phyloP scores from a whole-genome alignment of 106 monocot genomes.

The Platanthera guangdongensis region DNA sequence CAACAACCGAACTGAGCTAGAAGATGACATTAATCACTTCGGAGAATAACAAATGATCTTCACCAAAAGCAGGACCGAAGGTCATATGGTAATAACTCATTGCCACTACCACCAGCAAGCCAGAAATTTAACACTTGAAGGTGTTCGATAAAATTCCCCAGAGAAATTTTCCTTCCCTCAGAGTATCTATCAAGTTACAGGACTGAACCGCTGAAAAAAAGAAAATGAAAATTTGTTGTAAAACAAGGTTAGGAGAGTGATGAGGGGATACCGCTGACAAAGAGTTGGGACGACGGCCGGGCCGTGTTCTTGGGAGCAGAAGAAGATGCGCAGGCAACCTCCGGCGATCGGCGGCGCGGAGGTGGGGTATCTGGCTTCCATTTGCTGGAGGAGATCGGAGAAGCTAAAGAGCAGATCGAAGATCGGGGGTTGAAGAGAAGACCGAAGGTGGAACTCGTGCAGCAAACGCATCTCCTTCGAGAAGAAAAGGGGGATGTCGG shows the following conservation, averaged over 20 bases:
- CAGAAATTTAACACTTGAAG: too few species aligned
- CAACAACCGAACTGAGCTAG: too few species aligned
- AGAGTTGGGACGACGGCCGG: conserved; percentile 12
- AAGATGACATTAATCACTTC: too few species aligned
- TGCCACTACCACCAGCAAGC: too few species aligned
- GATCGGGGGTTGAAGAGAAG: not conserved
- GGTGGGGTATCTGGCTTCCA: not conserved
- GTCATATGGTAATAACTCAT: too few species aligned
- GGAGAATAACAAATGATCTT: too few species aligned
- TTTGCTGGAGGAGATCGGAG: not conserved
- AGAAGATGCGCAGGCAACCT: conserved; percentile 15
- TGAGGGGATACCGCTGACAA: conserved; percentile 13
- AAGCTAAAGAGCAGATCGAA: not conserved
- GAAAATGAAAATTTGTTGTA: not conserved
- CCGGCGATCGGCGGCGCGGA: not conserved
- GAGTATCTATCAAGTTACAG: too few species aligned
- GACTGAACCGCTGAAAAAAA: too few species aligned
- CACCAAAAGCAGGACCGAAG: too few species aligned
- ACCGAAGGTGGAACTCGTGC: not conserved
- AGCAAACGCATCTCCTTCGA: not conserved
- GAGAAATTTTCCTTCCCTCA: too few species aligned
- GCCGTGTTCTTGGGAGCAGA: conserved; percentile 3
- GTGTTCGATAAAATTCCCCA: too few species aligned
- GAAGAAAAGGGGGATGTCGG: not conserved
- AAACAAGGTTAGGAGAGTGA: not conserved